Conservation (phyloP, 768 basidiomycete genomes). For the Boletus huronensis region DNA sequence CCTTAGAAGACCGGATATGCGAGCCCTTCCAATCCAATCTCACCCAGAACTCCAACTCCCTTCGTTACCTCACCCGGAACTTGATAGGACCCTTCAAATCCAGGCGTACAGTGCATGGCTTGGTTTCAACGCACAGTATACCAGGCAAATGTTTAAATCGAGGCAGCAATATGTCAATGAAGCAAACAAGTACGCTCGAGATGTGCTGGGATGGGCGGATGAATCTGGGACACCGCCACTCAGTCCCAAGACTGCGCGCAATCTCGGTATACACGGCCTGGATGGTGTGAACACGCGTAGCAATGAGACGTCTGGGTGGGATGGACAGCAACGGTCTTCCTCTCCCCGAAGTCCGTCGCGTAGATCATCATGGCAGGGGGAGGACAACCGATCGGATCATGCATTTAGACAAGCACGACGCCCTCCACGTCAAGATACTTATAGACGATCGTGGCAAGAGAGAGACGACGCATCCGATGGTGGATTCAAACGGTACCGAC, state of each 20-base stretch:
- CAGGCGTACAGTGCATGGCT: conserved; percentile 54
- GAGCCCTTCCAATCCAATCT: conserved; percentile 38
- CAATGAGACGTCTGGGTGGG: background rate
- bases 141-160: conserved; percentile 38
- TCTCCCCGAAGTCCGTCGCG: conserved; percentile 3
- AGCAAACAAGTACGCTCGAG: conserved; percentile 36
- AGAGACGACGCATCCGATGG: background rate
- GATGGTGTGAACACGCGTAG: conserved; percentile 22
- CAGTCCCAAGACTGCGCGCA: conserved; percentile 43
- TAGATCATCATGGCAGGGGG: conserved; percentile 10
- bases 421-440: conserved; percentile 1
- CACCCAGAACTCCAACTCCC: conserved; percentile 29
- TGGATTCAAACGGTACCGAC: background rate
- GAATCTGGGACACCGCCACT: conserved; percentile 36
- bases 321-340: conserved; percentile 1
- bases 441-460: conserved; percentile 1
- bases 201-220: conserved; percentile 37
- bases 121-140: conserved; percentile 51
- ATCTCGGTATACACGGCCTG: conserved; percentile 46
- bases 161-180: conserved; percentile 38
- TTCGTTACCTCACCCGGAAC: conserved; percentile 13
- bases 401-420: background rate
- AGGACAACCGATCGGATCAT: background rate
- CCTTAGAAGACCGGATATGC: conserved; percentile 39
- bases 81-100: conserved; percentile 41